Base-by-base conservation (phyloP, 441 rosid genomes). In the Manihot esculenta region DNA sequence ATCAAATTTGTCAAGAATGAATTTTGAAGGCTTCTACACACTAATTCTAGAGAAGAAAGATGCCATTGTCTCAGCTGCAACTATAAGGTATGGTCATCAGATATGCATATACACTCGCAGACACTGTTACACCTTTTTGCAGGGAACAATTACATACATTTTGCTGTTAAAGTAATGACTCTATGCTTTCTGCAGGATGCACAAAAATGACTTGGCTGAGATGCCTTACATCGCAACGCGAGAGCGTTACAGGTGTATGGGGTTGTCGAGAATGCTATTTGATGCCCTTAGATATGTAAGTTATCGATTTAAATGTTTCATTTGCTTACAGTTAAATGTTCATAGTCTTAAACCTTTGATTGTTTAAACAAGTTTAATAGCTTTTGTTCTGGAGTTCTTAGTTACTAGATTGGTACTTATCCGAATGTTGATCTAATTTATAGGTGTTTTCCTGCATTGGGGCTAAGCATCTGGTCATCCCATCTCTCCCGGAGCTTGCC, bases 171-270 rank as follows among this genome's bases (percentile, higher is more conserved):
- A 50, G 9, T 50, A 18, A 26, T 60, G 2, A 54, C 21, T 17
- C 1, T 14, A 10, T 44, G 33, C 18, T 67, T n/a, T 62, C 50
- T 71, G 18, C 63, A 82, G 86, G 51, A 58, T 83, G 9, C 80
- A 80, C 11, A 78, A 77, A 2, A 63, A 35, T 9, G 72, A 66
- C 41, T 10, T 83, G 20, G 86, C 81, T 1, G 84, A 83, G 63
- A 81, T 78, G 82, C 82, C 86, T 11, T 78, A 50, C 59, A 72
- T 80, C 0, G 84, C 70, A 55, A 81, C 80, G 10, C 71, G 49
- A 12, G 7, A 5, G 3, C 24, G 24, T 11, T 74, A 41, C 23
- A 71, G 82, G 57, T 20, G 21, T 2, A 30, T 13, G 7, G 77
- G 82, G 35, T 62, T 76, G 76, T 65, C 70, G 5, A 55, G 38